Base-by-base conservation (phyloP, 192 early-diverging fungal species). In the Linnemannia exigua region DNA sequence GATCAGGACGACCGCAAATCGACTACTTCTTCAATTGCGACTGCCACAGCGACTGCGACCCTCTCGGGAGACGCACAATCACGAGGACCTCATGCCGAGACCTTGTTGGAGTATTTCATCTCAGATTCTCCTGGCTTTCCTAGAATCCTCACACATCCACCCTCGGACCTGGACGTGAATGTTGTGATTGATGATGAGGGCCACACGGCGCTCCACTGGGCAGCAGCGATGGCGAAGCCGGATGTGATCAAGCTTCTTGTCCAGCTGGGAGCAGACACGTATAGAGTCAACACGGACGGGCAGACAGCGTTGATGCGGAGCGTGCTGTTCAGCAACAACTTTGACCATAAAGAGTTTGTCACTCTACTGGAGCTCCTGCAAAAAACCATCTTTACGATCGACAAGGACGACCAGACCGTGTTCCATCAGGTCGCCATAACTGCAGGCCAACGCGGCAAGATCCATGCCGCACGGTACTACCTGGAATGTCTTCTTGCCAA, bases 141-240 rank as follows among this genome's bases (percentile, higher is more conserved):
- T 15, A 91, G 90, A 19, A 88, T 94, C 35, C 75, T 93, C 36
- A 79, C 90, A 0, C 67, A 90, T 14, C 90, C 90, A 8, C 91
- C 92, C 3, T 37, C 84, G 5, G 94, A 98, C 58, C 79, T 97
- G 47, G 94, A 99, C 88, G 87, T 97, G 31, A 92, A 97, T 87
- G 72, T 95, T 25, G 90, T 95, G 33, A 97, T 99, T 67, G 99
- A 99, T 78, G 98, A 98, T 54, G 96, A 97, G 70, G 98, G 96
- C 4, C 98, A 99, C 87, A 96, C 97, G 0, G 90, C 96, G 14
- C 89, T 99, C 15, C 99, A 99, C 75, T 99, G 98, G 98, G 96
- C 99, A 1, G 95, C 97, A 0, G 97, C 97, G 19, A 93, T 99
- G 77, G 99, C 94, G 0, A 90, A 94, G 25, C 90, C 95, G 50